Conservation (phyloP, 495 filamentous ascomycete genomes). For the Thermochaetoides thermophila region DNA sequence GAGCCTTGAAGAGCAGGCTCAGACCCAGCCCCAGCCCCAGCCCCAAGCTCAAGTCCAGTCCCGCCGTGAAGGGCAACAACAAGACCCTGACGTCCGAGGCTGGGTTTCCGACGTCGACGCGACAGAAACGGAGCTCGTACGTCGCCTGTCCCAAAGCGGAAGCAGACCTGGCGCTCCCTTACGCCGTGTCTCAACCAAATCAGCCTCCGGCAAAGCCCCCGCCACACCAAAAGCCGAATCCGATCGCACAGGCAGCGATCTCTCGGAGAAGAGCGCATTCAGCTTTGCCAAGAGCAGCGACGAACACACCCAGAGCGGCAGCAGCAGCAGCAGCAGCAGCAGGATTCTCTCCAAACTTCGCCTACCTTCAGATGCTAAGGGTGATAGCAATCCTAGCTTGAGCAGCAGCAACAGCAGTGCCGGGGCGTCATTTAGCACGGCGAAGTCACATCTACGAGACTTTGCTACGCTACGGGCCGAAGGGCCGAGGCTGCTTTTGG, state of each 20-base stretch:
- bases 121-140: no score
- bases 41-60: conserved; percentile 6
- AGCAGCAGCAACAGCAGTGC: conserved; percentile 15
- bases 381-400: conserved; percentile 5
- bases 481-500: conserved; percentile 45
- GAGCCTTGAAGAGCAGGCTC: no score
- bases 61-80: conserved; percentile 8
- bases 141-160: no score
- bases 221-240: conserved; percentile 3
- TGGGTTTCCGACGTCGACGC: conserved; percentile 49
- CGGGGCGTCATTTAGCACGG: conserved; percentile 50
- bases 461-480: conserved; percentile 50
- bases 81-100: conserved; percentile 39
- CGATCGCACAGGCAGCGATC: conserved; percentile 22
- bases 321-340: not conserved
- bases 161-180: conserved; percentile 6
- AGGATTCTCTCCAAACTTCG: not conserved
- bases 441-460: conserved; percentile 43
- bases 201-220: not conserved
- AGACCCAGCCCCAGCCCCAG: not conserved
- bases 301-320: not conserved
- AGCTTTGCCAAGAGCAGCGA: conserved; percentile 13
- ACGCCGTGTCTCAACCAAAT: conserved; percentile 6
- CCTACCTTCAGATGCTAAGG: not conserved
- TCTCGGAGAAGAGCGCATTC: conserved; percentile 27